Conservation (phyloP, 495 filamentous ascomycete species). For the Bombardia bombarda region DNA sequence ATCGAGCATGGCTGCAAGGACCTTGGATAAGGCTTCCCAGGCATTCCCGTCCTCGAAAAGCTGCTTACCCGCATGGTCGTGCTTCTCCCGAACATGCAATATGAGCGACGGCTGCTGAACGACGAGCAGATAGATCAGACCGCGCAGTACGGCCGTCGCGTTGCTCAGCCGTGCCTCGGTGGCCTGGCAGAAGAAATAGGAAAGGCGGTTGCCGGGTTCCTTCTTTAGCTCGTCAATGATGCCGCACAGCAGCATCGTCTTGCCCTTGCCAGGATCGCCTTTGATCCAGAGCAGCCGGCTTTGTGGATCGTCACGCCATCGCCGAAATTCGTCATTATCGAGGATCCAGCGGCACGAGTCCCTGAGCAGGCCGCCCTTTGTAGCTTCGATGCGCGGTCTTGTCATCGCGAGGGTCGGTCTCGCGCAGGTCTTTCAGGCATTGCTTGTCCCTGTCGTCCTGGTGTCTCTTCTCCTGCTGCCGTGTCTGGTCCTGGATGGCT, state of each 20-base stretch:
- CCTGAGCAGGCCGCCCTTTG: conserved; percentile 27
- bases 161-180: not conserved
- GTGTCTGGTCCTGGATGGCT: too few relatives aligned
- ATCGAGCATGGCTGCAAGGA: not conserved
- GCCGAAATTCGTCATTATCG: conserved; percentile 24
- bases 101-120: not conserved
- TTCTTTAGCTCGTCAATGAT: conserved; percentile 38
- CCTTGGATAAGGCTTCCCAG: not conserved
- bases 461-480: too few relatives aligned
- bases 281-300: conserved; percentile 39
- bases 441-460: too few relatives aligned
- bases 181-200: conserved; percentile 1
- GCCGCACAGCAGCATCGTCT: conserved; percentile 34
- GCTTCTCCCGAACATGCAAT: not conserved
- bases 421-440: not conserved
- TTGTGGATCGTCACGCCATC: conserved; percentile 21
- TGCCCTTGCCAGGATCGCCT: conserved; percentile 21
- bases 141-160: not conserved
- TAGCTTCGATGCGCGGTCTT: conserved; percentile 25
- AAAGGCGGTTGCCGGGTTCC: too few relatives aligned
- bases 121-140: not conserved
- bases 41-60: not conserved
- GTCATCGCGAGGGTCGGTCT: conserved; percentile 3
- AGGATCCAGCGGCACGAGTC: conserved; percentile 40
- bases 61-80: not conserved